A percentile compares a stretch with the other conserved stretches of the same genome.
phyloP scores from a whole-genome alignment of 2,329 filamentous ascomycete genomes.

The Fusarium oxysporum region DNA sequence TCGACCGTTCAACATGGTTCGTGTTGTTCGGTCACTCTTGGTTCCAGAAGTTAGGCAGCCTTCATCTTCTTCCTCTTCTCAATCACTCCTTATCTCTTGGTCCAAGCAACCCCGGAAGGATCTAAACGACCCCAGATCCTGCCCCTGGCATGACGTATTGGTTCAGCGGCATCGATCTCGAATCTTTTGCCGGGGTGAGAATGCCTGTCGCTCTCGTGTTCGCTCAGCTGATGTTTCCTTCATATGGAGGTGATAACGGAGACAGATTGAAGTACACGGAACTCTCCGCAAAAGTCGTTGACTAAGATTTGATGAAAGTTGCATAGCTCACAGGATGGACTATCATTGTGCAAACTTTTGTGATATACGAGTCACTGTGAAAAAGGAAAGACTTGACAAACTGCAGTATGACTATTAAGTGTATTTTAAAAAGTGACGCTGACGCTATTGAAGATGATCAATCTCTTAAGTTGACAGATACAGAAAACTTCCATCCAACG shows the following conservation, averaged over 20 bases:
- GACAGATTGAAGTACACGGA: not conserved
- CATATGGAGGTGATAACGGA: not conserved
- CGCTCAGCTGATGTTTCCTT: constrained; percentile 9
- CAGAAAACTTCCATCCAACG: constrained; percentile 22
- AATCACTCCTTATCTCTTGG: not conserved
- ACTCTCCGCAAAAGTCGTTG: not conserved
- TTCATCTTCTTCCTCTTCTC: not conserved
- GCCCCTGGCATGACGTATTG: constrained; percentile 8
- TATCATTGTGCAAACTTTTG: not conserved
- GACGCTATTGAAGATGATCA: not conserved
- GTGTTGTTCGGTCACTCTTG: not conserved
- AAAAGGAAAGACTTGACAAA: not conserved
- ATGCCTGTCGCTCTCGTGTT: constrained; percentile 33
- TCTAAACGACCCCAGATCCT: constrained; percentile 19
- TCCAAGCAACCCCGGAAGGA: constrained; percentile 8
- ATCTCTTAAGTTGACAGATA: not conserved
- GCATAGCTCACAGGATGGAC: not conserved
- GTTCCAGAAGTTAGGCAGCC: not conserved
- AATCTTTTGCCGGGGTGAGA: constrained; percentile 16
- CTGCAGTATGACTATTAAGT: not conserved
- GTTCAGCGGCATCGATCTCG: constrained; percentile 14
- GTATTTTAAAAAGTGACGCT: not conserved
- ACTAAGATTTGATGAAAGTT: not conserved
- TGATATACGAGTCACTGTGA: not conserved
- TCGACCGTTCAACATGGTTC: not conserved